These are phyloP conservation scores for Yamadazyma nakazawae DNA, from an alignment of 805 yeast species.

Conservation along the genomic window DNA sequence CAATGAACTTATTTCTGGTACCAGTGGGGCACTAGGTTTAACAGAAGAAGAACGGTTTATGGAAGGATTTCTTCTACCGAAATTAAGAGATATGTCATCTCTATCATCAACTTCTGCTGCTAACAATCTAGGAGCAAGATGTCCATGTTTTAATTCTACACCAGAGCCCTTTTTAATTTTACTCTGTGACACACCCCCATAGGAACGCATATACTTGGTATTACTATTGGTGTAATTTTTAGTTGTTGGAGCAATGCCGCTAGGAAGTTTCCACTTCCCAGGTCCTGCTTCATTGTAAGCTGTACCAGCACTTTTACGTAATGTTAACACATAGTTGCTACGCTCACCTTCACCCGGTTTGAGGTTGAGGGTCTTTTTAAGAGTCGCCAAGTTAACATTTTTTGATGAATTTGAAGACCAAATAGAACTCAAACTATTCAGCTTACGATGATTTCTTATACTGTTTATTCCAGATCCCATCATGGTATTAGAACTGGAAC, in stretches of 20 bases:
- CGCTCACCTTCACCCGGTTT: constrained; percentile 50
- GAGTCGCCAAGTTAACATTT: constrained; percentile 36
- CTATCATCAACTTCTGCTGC: constrained; percentile 76
- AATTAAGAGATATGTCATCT: constrained; percentile 27
- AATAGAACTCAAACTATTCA: constrained; percentile 34
- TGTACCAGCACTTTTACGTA: constrained; percentile 45
- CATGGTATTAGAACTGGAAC: not conserved
- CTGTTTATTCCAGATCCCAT: not conserved
- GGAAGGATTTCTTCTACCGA: constrained; percentile 5
- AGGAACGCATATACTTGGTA: constrained; percentile 27
- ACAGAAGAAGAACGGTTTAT: constrained; percentile 2
- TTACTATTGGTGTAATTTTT: constrained; percentile 22
- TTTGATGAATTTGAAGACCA: constrained; percentile 29
- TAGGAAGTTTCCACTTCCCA: constrained; percentile 47
- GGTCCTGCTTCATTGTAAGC: constrained; percentile 49
- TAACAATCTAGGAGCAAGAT: constrained; percentile 58
- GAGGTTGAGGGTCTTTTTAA: constrained; percentile 33
- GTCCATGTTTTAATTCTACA: constrained; percentile 60
- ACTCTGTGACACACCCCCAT: constrained; percentile 22
- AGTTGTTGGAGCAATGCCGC: constrained; percentile 51
- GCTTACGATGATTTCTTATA: constrained; percentile 11
- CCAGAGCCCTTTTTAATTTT: constrained; percentile 39
- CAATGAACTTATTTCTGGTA: constrained; percentile 6
- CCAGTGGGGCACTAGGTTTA: constrained; percentile 9
- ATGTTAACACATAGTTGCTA: constrained; percentile 46